Conservation (phyloP, 768 basidiomycete genomes). For the Phaffia australis region DNA sequence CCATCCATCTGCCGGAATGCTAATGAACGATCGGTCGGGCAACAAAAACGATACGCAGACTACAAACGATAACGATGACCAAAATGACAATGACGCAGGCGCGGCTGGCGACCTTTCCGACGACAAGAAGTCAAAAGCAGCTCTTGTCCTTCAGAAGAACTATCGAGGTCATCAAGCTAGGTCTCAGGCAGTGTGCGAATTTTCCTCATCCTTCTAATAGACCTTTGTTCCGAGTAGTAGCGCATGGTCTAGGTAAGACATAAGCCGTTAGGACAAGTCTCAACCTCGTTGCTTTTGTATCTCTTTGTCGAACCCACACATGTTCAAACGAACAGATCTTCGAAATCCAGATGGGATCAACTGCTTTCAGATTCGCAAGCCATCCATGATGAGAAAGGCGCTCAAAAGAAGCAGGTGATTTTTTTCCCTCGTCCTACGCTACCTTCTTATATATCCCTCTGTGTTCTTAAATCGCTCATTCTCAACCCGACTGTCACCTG, state of each 20-base stretch:
- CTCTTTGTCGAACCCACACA: not conserved
- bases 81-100: no score
- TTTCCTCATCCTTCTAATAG: not conserved
- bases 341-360: slow-evolving; percentile 12
- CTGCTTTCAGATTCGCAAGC: not conserved
- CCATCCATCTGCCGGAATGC: no score
- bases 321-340: not conserved
- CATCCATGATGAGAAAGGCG: slow-evolving; percentile 4
- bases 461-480: not conserved
- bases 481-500: not conserved
- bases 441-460: not conserved
- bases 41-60: no score
- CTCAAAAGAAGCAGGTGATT: slow-evolving; percentile 10
- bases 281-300: not conserved
- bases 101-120: no score
- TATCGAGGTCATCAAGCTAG: slow-evolving; percentile 7
- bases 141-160: slow-evolving; percentile 5
- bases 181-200: not conserved
- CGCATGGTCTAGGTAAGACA: not conserved
- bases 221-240: not conserved
- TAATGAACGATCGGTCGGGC: no score
- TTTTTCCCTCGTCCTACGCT: not conserved
- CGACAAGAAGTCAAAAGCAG: slow-evolving; percentile 4
- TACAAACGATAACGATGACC: no score
- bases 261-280: no score